A percentile compares a stretch with the other conserved stretches of the same genome.
phyloP scores from a whole-genome alignment of 1,284 basidiomycete species.

The Rhodofomes roseus region DNA sequence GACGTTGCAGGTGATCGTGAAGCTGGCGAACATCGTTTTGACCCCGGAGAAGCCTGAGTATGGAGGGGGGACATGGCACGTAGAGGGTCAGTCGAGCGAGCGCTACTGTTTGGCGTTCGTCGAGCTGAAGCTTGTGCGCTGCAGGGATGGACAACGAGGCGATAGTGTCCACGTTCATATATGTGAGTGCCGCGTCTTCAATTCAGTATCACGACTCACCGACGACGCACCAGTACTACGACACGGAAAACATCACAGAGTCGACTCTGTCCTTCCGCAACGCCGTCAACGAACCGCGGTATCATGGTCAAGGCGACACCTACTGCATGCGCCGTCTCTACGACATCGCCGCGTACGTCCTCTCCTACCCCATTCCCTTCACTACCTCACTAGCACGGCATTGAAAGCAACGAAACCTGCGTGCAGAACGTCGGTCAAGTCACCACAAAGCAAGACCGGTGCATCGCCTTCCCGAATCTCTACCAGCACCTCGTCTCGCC shows the following conservation, averaged over 20 bases:
- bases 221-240: conserved; percentile 10
- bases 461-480: conserved; percentile 31
- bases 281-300: conserved; percentile 3
- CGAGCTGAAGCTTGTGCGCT: conserved; percentile 36
- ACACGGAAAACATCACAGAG: conserved; percentile 15
- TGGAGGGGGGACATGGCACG: conserved; percentile 31
- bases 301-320: conserved; percentile 1
- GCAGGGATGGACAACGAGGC: neutral
- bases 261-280: conserved; percentile 14
- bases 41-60: conserved; percentile 39
- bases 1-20: conserved; percentile 45
- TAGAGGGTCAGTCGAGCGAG: conserved; percentile 69
- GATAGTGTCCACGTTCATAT: neutral
- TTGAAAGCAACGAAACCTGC: conserved; percentile 5
- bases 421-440: conserved; percentile 21
- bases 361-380: neutral
- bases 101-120: no score
- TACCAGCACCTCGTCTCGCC: conserved; percentile 33
- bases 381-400: conserved; percentile 10
- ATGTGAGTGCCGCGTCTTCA: no score
- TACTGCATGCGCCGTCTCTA: conserved; percentile 7
- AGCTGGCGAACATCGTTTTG: conserved; percentile 45
- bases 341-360: conserved; percentile 3
- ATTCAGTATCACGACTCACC: neutral
- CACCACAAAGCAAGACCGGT: conserved; percentile 17